Evolutionary conservation across 2,329 filamentous ascomycete species (phyloP).

Genomic region (Penicillium frequentans): DNA sequence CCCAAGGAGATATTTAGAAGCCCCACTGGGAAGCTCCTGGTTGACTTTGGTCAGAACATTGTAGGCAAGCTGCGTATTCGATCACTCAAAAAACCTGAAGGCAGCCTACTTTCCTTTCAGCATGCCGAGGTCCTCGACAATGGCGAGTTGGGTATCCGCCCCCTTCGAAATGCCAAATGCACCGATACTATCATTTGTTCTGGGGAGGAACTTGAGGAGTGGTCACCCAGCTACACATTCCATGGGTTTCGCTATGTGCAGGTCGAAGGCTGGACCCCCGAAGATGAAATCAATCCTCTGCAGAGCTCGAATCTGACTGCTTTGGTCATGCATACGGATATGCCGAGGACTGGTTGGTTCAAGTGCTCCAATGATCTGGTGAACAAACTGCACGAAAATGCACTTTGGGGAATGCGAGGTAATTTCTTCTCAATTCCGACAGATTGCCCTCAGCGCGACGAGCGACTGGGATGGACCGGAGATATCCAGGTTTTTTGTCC

Average conservation of each 20-base stretch:
- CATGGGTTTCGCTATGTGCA: conserved; percentile 56
- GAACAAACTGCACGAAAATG: conserved; percentile 57
- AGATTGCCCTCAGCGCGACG: conserved; percentile 58
- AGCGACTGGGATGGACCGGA: conserved; percentile 57
- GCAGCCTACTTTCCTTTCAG: conserved; percentile 34
- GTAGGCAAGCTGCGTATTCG: conserved; percentile 51
- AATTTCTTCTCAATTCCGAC: conserved; percentile 61
- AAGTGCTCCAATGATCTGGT: conserved; percentile 53
- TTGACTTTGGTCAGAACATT: conserved; percentile 62
- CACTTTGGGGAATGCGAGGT: conserved; percentile 57
- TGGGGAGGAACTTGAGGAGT: conserved; percentile 30
- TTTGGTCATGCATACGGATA: conserved; percentile 53
- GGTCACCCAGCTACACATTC: conserved; percentile 53
- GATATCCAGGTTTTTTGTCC: conserved; percentile 51
- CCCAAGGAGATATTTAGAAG: conserved; percentile 26
- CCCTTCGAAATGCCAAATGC: conserved; percentile 47
- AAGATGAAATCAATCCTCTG: background rate
- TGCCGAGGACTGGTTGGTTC: conserved; percentile 53
- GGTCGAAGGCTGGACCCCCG: conserved; percentile 29
- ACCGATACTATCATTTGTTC: conserved; percentile 42
- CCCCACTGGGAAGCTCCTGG: conserved; percentile 47
- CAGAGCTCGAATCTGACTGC: conserved; percentile 30
- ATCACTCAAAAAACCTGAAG: conserved; percentile 11
- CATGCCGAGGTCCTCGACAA: conserved; percentile 59
- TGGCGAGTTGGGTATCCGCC: conserved; percentile 43